These are phyloP conservation scores for Backusella circina DNA, from an alignment of 192 early-diverging fungal species.

Conservation along the genomic window DNA sequence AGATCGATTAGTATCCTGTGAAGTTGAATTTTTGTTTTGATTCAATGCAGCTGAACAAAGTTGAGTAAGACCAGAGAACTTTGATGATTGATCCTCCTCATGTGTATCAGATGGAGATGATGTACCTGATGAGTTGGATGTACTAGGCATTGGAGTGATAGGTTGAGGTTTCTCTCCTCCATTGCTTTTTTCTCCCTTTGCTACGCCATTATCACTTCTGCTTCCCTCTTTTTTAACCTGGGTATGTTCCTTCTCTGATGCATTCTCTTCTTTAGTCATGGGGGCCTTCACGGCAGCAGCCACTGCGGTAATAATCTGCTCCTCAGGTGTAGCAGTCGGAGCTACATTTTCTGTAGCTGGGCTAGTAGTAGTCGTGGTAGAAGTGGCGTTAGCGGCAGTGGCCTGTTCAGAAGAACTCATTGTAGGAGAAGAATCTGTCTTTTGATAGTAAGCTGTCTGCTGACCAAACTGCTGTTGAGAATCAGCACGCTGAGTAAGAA, in stretches of 20 bases:
- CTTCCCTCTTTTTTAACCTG: not conserved
- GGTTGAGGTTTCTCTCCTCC: slow-evolving; percentile 15
- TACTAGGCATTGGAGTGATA: slow-evolving; percentile 31
- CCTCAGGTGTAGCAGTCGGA: not conserved
- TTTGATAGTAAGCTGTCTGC: not conserved
- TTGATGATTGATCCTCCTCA: slow-evolving; percentile 14
- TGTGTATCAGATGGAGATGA: slow-evolving; percentile 25
- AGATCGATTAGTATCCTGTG: not conserved
- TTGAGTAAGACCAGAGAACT: slow-evolving; percentile 17
- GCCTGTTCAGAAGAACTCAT: not conserved
- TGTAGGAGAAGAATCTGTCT: not conserved
- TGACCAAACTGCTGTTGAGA: not conserved
- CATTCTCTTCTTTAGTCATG: not conserved
- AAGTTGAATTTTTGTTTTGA: not conserved
- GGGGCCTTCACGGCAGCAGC: not conserved
- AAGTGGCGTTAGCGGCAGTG: not conserved
- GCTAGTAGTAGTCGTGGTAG: not conserved
- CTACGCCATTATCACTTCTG: not conserved
- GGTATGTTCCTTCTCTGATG: not conserved
- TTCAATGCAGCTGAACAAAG: slow-evolving; percentile 21
- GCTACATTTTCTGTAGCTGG: not conserved
- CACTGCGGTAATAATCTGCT: not conserved
- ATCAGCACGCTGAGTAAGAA: not conserved
- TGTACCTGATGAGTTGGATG: slow-evolving; percentile 13
- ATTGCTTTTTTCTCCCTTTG: not conserved